Conservation (phyloP, 2,329 filamentous ascomycete species). For the Colletotrichum sp. region DNA sequence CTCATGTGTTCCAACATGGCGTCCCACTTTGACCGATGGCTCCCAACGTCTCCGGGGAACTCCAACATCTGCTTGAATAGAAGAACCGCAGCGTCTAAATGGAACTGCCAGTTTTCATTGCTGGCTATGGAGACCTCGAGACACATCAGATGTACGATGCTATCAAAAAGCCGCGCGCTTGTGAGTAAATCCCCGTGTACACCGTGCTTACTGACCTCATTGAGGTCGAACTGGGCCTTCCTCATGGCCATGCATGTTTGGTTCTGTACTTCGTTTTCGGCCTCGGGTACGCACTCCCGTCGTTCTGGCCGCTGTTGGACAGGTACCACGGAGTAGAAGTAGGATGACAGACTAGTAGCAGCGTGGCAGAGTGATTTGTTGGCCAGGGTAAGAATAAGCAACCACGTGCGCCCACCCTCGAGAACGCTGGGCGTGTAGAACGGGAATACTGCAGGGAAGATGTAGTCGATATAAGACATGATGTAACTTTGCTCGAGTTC, state of each 20-base stretch:
- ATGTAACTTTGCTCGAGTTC: slow-evolving; percentile 40
- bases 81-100: slow-evolving; percentile 52
- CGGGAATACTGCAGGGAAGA: slow-evolving; percentile 68
- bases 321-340: slow-evolving; percentile 57
- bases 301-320: background rate
- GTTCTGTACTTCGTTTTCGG: slow-evolving; percentile 36
- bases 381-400: slow-evolving; percentile 59
- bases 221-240: slow-evolving; percentile 47
- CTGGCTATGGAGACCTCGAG: slow-evolving; percentile 54
- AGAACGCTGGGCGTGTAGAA: slow-evolving; percentile 62
- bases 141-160: slow-evolving; percentile 56
- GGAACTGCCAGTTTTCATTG: slow-evolving; percentile 53
- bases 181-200: slow-evolving; percentile 33
- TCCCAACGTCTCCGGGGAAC: slow-evolving; percentile 25
- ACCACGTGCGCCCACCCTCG: slow-evolving; percentile 62
- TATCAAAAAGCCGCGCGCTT: slow-evolving; percentile 47
- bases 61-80: slow-evolving; percentile 52
- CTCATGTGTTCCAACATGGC: background rate
- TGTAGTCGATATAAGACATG: slow-evolving; percentile 65
- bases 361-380: slow-evolving; percentile 64
- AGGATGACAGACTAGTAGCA: slow-evolving; percentile 59
- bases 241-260: slow-evolving; percentile 49
- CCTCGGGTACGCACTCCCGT: slow-evolving; percentile 31
- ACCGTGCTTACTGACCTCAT: slow-evolving; percentile 34
- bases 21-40: background rate